phyloP scores from a whole-genome alignment of 1,284 basidiomycete species.

The Neotropicomus parvogracilis region DNA sequence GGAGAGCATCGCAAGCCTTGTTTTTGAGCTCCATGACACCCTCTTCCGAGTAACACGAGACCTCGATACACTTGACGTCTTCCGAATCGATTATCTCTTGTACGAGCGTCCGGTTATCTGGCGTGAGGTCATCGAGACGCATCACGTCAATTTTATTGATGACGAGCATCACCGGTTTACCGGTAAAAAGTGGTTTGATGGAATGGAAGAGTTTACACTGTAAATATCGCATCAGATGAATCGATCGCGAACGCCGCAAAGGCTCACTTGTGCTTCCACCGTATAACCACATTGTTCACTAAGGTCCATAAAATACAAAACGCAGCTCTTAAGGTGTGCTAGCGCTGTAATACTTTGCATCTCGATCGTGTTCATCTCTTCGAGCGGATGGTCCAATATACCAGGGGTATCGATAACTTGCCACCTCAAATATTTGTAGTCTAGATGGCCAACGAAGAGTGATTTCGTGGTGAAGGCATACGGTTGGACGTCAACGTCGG shows the following conservation, averaged over 20 bases:
- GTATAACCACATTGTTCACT: slow-evolving; percentile 96
- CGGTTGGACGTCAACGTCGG: slow-evolving; percentile 96
- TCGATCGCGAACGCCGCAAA: background rate
- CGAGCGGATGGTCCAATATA: slow-evolving; percentile 88
- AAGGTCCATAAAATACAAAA: slow-evolving; percentile 96
- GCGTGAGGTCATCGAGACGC: slow-evolving; percentile 75
- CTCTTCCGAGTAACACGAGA: slow-evolving; percentile 92
- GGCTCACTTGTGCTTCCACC: slow-evolving; percentile 82
- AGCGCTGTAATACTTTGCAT: slow-evolving; percentile 98
- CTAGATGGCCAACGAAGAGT: slow-evolving; percentile 93
- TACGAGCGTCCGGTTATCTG: slow-evolving; percentile 73
- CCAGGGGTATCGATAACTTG: slow-evolving; percentile 97
- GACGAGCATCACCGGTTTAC: slow-evolving; percentile 89
- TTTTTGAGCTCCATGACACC: slow-evolving; percentile 95
- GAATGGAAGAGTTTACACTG: slow-evolving; percentile 97
- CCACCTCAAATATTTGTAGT: slow-evolving; percentile 97
- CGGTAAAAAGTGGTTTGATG: slow-evolving; percentile 91
- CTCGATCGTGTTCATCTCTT: slow-evolving; percentile 99
- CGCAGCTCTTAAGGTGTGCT: slow-evolving; percentile 87
- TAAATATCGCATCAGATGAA: slow-evolving; percentile 1
- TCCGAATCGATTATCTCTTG: slow-evolving; percentile 80
- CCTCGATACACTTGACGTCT: slow-evolving; percentile 71
- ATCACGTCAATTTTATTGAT: slow-evolving; percentile 95
- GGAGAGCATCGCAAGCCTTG: slow-evolving; percentile 86
- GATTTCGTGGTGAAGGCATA: slow-evolving; percentile 98